Percentiles rank a stretch among this genome's conserved stretches.
phyloP scores from a whole-genome alignment of 768 basidiomycete species.

The Podaxis rugospora region DNA sequence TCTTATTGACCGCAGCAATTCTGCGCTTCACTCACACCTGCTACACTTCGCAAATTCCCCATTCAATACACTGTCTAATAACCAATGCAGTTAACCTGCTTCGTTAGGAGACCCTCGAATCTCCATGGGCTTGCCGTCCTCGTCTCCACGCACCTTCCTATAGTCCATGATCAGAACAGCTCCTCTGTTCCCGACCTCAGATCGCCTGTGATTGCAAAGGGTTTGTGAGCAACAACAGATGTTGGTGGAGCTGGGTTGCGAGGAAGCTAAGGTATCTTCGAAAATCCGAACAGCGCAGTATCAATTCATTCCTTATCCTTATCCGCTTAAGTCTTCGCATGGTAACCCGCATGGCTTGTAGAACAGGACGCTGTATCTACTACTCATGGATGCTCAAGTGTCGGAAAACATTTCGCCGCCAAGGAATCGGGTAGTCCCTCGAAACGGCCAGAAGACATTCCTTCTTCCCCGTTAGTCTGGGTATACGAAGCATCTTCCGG shows the following conservation, averaged over 20 bases:
- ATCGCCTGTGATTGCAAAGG: background rate
- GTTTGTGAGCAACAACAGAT: background rate
- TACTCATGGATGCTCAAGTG: background rate
- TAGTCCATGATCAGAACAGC: background rate
- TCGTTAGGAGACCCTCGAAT: background rate
- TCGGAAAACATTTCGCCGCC: background rate
- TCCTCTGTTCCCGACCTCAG: background rate
- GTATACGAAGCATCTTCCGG: background rate
- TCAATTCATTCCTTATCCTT: background rate
- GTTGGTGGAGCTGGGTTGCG: background rate
- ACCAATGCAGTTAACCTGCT: background rate
- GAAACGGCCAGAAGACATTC: background rate
- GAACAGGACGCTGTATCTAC: background rate
- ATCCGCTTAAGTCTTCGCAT: background rate
- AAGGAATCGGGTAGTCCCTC: background rate
- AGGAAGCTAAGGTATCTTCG: background rate
- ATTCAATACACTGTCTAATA: background rate
- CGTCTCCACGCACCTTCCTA: background rate
- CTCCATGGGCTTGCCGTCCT: background rate
- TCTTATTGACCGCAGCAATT: background rate
- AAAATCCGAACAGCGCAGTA: background rate
- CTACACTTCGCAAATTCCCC: background rate
- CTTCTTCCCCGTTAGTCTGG: background rate
- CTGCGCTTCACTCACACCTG: background rate
- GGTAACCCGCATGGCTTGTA: background rate